phyloP scores from a whole-genome alignment of 306 rosid species.

The Sesbania bispinosa region DNA sequence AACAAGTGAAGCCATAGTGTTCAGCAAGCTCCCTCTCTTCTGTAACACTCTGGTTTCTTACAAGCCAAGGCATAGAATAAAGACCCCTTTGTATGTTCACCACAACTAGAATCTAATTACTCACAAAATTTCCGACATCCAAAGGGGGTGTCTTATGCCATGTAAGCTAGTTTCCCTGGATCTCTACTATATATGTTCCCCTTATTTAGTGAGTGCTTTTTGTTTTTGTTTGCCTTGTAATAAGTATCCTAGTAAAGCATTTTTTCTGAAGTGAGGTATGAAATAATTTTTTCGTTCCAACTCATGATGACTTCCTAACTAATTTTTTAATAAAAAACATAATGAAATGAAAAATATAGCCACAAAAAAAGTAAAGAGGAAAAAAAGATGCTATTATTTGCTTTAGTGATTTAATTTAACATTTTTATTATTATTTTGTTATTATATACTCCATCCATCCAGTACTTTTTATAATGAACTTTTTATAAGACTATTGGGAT shows the following conservation, averaged over 20 bases:
- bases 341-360: too few species aligned
- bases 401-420: too few species aligned
- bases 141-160: slow-evolving; percentile 19
- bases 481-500: too few species aligned
- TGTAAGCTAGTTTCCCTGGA: not conserved
- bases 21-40: slow-evolving; percentile 82
- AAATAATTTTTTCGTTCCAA: too few species aligned
- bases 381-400: too few species aligned
- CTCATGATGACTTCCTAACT: too few species aligned
- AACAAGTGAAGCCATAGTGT: slow-evolving; percentile 34
- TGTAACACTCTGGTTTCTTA: slow-evolving; percentile 53
- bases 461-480: too few species aligned
- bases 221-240: slow-evolving; percentile 26
- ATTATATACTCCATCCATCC: too few species aligned
- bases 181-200: not conserved
- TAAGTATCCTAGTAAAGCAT: slow-evolving; percentile 10
- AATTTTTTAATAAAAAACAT: too few species aligned
- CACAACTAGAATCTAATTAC: slow-evolving; percentile 13
- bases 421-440: too few species aligned
- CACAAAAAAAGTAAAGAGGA: too few species aligned
- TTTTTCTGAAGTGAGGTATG: too few species aligned
- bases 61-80: slow-evolving; percentile 30
- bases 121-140: slow-evolving; percentile 4
- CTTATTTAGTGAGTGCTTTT: slow-evolving; percentile 2
- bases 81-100: slow-evolving; percentile 12